Evolutionary conservation across 2,329 filamentous ascomycete species (phyloP).

Genomic region (Talaromyces pinophilus): DNA sequence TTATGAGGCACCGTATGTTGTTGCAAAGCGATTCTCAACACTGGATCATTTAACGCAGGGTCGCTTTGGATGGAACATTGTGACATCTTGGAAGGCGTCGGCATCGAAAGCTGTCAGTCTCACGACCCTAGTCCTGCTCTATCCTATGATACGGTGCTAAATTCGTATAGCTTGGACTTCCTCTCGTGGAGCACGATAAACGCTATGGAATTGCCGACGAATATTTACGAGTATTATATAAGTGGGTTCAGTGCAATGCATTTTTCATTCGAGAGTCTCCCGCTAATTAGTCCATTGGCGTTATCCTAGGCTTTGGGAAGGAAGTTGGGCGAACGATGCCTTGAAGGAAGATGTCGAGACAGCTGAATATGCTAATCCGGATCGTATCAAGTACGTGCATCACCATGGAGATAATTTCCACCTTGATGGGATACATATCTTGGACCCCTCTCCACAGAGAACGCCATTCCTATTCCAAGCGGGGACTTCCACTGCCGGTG

Average conservation of each 20-base stretch:
- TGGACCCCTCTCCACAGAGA: conserved; percentile 66
- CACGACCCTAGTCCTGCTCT: conserved; percentile 50
- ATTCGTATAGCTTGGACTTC: conserved; percentile 34
- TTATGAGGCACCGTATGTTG: conserved; percentile 68
- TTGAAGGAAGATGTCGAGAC: conserved; percentile 57
- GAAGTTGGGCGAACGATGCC: conserved; percentile 67
- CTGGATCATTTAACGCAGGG: conserved; percentile 67
- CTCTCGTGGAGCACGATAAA: conserved; percentile 61
- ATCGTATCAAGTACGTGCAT: conserved; percentile 64
- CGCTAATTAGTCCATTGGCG: neutral
- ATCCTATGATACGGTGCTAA: neutral
- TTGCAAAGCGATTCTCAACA: conserved; percentile 66
- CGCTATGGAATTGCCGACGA: conserved; percentile 65
- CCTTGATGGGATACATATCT: conserved; percentile 66
- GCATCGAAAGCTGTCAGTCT: conserved; percentile 65
- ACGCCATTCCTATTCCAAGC: conserved; percentile 71
- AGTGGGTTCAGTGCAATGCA: conserved; percentile 38
- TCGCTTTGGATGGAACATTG: conserved; percentile 63
- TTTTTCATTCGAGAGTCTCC: neutral
- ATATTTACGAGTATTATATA: conserved; percentile 66
- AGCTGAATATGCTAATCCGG: conserved; percentile 60
- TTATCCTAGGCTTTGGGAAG: conserved; percentile 53
- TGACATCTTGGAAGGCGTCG: conserved; percentile 68
- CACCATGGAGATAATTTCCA: conserved; percentile 65
- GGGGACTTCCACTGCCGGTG: conserved; percentile 66